phyloP scores from a whole-genome alignment of 495 filamentous ascomycete species.

The Podospora fimiseda region DNA sequence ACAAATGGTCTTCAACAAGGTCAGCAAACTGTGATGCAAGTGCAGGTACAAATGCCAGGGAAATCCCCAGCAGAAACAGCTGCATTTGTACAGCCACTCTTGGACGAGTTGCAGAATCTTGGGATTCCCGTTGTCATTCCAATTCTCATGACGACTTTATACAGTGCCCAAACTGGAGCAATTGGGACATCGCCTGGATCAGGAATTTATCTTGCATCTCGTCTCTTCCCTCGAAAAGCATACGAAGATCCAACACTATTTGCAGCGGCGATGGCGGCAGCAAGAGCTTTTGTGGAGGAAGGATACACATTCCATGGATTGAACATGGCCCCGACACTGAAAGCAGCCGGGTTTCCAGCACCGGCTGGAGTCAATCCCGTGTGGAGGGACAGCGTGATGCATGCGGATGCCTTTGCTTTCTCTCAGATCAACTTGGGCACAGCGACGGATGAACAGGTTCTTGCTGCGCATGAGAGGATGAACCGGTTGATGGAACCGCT shows the following conservation, averaged over 20 bases:
- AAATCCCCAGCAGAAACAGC: conserved; percentile 12
- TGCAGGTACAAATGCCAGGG: conserved; percentile 22
- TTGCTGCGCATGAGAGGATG: conserved; percentile 17
- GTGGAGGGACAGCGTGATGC: conserved; percentile 1
- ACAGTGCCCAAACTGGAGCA: conserved; percentile 2
- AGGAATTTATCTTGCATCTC: conserved; percentile 36
- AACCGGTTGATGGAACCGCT: conserved; percentile 26
- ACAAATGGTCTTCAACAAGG: conserved; percentile 26
- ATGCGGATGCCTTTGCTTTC: conserved; percentile 3
- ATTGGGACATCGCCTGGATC: conserved; percentile 18
- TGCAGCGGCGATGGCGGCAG: conserved; percentile 36
- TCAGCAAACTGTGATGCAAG: conserved; percentile 25
- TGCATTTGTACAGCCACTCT: conserved; percentile 28
- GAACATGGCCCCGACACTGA: conserved; percentile 32
- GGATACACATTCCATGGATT: conserved; percentile 43
- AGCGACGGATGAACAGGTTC: not conserved
- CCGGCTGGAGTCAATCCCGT: not conserved
- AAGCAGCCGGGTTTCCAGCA: conserved; percentile 14
- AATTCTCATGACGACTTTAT: conserved; percentile 10
- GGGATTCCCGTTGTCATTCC: conserved; percentile 27
- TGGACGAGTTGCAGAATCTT: conserved; percentile 13
- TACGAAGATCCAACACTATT: conserved; percentile 31
- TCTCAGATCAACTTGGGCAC: conserved; percentile 2
- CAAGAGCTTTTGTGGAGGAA: conserved; percentile 33
- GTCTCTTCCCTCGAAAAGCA: conserved; percentile 44